Conservation (phyloP, 2,329 filamentous ascomycete genomes). For the Ramularia collo-cygni region DNA sequence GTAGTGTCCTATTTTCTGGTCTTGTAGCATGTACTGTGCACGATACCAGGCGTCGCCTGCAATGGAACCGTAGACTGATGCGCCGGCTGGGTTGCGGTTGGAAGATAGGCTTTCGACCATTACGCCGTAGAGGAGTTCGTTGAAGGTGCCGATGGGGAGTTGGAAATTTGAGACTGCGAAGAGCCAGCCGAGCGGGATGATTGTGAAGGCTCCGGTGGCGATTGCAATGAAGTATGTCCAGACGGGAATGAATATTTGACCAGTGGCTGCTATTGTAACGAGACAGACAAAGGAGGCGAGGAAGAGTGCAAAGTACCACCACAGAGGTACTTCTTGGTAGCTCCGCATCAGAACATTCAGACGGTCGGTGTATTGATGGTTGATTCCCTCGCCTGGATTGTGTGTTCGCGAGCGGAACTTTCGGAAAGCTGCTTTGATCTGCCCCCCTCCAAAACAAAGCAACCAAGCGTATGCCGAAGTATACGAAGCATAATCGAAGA, state of each 20-base stretch:
- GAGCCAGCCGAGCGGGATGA: slow-evolving; percentile 53
- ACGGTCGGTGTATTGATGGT: slow-evolving; percentile 52
- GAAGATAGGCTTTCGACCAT: slow-evolving; percentile 49
- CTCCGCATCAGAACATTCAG: slow-evolving; percentile 53
- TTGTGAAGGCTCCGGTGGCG: slow-evolving; percentile 48
- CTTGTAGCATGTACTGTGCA: too few relatives aligned
- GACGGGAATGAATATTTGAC: slow-evolving; percentile 51
- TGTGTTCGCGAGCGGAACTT: too few relatives aligned
- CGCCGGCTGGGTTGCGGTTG: slow-evolving; percentile 52
- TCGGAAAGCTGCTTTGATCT: too few relatives aligned
- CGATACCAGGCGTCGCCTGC: too few relatives aligned
- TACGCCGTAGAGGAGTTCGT: slow-evolving; percentile 54
- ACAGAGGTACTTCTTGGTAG: slow-evolving; percentile 53
- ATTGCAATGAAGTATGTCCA: slow-evolving; percentile 56
- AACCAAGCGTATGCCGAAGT: slow-evolving; percentile 55
- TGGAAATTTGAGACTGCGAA: slow-evolving; percentile 54
- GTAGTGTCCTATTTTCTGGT: too few relatives aligned
- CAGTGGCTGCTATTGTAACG: slow-evolving; percentile 46
- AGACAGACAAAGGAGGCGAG: slow-evolving; percentile 43
- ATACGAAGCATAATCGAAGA: slow-evolving; percentile 56
- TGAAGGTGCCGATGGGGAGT: slow-evolving; percentile 51
- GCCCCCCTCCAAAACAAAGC: slow-evolving; percentile 51
- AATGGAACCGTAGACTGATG: slow-evolving; percentile 52
- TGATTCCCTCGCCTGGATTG: too few relatives aligned
- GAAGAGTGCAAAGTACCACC: slow-evolving; percentile 52